Base-by-base conservation (phyloP, 2,329 filamentous ascomycete genomes). In the Amauroascus niger region DNA sequence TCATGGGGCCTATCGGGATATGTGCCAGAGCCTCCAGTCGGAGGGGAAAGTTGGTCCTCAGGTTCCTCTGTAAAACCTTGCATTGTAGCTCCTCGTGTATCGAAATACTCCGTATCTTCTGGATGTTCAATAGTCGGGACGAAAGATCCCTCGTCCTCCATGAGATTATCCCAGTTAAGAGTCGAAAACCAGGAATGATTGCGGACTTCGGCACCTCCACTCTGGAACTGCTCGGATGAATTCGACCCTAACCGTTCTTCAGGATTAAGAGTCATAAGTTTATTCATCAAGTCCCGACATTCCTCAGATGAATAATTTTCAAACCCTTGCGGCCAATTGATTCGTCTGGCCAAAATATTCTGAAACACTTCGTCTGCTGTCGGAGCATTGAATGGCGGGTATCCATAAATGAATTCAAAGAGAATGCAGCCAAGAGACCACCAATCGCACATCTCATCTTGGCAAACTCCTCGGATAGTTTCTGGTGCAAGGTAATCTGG, bases 381-480 rank as follows among this genome's bases (percentile, higher is more conserved):
- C 18, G 79, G 76, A 1, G 88, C 93, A 67, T 97, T 89, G 69
- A 98, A 98, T 0, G 93, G 93, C 0, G 93, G 93, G 55, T 88
- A 85, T 0, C 93, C 93, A 64, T 88, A 97, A 1, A 98, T 74
- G 60, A 95, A 96, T 64, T 98, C 93, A 63, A 96, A 98, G 69
- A 97, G 75, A 62, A 98, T 97, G 68, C 94, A 98, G 0, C 93
- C 93, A n/a, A 98, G 79, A 20, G 93, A 97, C 93, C 93, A 98
- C 93, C 93, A 98, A 81, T 98, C 93, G 66, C 93, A 97, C 61
- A 91, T 93, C 69, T 97, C 91, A 64, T 98, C 93, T 69, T 98
- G 93, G 1, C 91, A 89, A 60, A 89, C 83, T 48, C 94, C 93
- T 60, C 88, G 90, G 65, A 98, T 95, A 0, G 94, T 98, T 67